These are phyloP conservation scores for Candida neerlandica DNA, from an alignment of 1,139 yeast genomes.

Conservation along the genomic window DNA sequence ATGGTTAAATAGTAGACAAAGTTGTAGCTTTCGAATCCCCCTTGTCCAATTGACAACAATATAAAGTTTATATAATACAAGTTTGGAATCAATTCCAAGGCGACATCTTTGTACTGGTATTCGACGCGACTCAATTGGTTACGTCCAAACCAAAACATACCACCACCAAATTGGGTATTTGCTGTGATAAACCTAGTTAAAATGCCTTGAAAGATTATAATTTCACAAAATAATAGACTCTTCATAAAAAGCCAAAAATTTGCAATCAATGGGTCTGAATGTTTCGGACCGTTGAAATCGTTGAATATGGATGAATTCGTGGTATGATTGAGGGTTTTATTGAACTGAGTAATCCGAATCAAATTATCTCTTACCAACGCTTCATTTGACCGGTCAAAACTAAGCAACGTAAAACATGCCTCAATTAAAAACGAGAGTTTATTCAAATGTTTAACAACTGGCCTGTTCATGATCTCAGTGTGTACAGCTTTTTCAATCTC, in stretches of 20 bases:
- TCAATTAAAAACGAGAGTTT: constrained; percentile 51
- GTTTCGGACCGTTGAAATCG: constrained; percentile 17
- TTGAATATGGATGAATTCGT: constrained; percentile 29
- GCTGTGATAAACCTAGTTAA: constrained; percentile 38
- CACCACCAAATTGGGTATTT: constrained; percentile 7
- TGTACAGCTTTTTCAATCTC: constrained; percentile 19
- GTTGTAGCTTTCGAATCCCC: constrained; percentile 71
- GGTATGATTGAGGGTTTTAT: constrained; percentile 26
- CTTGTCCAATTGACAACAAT: constrained; percentile 61
- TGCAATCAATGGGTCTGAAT: constrained; percentile 19
- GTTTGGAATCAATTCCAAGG: constrained; percentile 41
- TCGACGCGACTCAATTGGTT: constrained; percentile 14
- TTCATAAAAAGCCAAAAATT: constrained; percentile 46
- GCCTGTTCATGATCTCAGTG: constrained; percentile 29
- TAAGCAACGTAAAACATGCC: constrained; percentile 27
- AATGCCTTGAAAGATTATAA: constrained; percentile 59
- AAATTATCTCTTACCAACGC: constrained; percentile 25
- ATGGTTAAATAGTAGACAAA: constrained; percentile 59
- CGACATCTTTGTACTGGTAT: constrained; percentile 32
- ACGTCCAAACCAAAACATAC: constrained; percentile 10
- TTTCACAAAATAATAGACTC: constrained; percentile 49
- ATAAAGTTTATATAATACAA: constrained; percentile 60
- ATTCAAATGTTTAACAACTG: constrained; percentile 53
- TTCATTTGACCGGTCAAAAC: constrained; percentile 19
- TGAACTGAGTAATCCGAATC: constrained; percentile 28